A percentile compares a stretch with the other conserved stretches of the same genome.
These are phyloP conservation scores for Acanthamoeba lenticulata DNA, from an alignment of 208 protist species.

Conservation along the genomic window DNA sequence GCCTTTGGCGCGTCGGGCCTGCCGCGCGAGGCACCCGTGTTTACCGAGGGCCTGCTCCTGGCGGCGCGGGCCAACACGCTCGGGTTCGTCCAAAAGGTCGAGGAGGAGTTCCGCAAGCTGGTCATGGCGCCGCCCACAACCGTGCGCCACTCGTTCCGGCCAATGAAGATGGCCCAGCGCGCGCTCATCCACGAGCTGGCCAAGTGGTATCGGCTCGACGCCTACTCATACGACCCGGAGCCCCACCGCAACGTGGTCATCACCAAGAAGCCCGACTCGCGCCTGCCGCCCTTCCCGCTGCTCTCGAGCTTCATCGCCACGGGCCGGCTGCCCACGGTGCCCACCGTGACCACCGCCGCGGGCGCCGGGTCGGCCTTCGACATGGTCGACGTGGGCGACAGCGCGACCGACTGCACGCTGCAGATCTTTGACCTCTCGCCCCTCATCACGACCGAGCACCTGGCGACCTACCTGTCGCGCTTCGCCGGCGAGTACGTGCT, in stretches of 20 bases:
- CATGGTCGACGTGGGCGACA: neutral
- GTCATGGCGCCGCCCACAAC: conserved; percentile 6
- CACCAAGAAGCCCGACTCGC: conserved; percentile 48
- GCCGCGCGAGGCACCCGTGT: conserved; percentile 1
- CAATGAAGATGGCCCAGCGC: conserved; percentile 47
- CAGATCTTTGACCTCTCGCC: conserved; percentile 50
- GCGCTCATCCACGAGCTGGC: conserved; percentile 59
- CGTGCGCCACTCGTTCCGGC: conserved; percentile 1
- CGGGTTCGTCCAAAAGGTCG: conserved; percentile 38
- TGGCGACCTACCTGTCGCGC: conserved; percentile 29
- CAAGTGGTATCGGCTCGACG: neutral
- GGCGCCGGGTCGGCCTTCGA: neutral
- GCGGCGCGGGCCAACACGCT: neutral
- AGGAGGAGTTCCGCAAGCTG: conserved; percentile 29
- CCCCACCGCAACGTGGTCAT: conserved; percentile 10
- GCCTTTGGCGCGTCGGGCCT: conserved; percentile 58
- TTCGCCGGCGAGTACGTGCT: conserved; percentile 48
- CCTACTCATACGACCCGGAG: conserved; percentile 44
- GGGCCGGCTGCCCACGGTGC: neutral
- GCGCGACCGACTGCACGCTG: conserved; percentile 5
- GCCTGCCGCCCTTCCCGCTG: neutral
- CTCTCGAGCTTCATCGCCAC: neutral
- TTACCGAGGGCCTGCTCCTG: conserved; percentile 25
- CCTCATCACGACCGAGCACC: conserved; percentile 30
- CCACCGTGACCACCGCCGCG: neutral